Evolutionary conservation across 2,329 filamentous ascomycete genomes (phyloP), one percentile per base, ranked within the genome.

Genomic region (Anthostomella pinea): DNA sequence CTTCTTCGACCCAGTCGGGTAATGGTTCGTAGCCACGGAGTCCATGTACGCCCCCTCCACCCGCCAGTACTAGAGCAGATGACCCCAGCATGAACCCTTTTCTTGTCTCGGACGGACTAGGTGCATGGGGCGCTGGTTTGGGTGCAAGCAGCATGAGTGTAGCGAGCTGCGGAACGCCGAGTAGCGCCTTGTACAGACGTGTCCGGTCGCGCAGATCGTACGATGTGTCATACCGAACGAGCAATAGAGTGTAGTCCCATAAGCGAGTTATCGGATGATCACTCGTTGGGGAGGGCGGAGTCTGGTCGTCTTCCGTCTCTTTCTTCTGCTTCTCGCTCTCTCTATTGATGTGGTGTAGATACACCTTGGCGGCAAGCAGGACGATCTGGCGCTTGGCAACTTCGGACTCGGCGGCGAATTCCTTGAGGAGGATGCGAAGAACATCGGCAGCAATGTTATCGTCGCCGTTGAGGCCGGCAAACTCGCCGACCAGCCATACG

Each of bases 401-500:
- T 57, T 96, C 89, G 2, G 82, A 81, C 64, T 98, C 93, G 43
- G 82, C 80, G 1, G 81, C 72, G 56, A 97, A 98, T 13, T 83
- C 84, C 59, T 89, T 91, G 28, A 89, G 76, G 3, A 98, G 68
- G 27, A 97, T 91, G 6, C 93, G 81, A 21, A 97, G 68, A 6
- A 97, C 89, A 55, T 98, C 93, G 0, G 91, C 83, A 0, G 93
- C 93, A 43, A 98, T 91, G 53, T 94, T 95, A 58, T 93, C 83
- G 41, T 90, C 83, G 8, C 83, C 77, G 38, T 88, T 80, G 3
- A 85, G 64, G 0, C 88, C 87, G 0, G 91, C 81, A 53, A 94
- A 97, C 62, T 98, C 93, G 29, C 93, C 93, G 0, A 97, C 90
- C 1, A 98, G 78, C 93, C 93, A 98, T 51, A 98, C 85, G 46